Conservation (phyloP, 192 early-diverging fungal genomes). For the Glomus cerebriforme region DNA sequence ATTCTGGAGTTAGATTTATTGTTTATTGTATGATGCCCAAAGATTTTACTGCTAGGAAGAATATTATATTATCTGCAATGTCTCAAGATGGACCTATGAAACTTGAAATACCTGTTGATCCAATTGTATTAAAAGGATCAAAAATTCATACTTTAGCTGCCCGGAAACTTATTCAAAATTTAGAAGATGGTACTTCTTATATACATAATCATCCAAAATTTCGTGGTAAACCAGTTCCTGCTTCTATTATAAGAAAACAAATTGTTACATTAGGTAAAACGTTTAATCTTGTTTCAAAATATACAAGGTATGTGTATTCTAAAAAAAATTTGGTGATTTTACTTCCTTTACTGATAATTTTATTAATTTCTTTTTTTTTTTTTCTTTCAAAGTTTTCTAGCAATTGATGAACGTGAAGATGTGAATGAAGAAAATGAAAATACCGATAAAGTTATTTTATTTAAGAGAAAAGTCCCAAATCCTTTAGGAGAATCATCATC, state of each 20-base stretch:
- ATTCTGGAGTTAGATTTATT: constrained; percentile 2
- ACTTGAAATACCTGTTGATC: constrained; percentile 19
- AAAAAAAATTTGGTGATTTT: not conserved
- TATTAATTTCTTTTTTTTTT: not conserved
- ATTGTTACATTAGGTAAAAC: constrained; percentile 5
- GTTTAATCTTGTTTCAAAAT: not conserved
- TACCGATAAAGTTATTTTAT: not conserved
- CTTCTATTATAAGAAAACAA: not conserved
- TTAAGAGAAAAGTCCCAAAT: not conserved
- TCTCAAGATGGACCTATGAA: constrained; percentile 7
- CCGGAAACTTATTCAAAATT: constrained; percentile 18
- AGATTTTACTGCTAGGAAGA: not conserved
- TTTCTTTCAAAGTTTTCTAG: not conserved
- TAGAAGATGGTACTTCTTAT: constrained; percentile 12
- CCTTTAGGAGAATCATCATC: no score
- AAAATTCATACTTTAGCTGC: constrained; percentile 26
- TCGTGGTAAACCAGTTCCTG: not conserved
- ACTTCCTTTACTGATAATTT: not conserved
- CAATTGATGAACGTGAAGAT: constrained; percentile 12
- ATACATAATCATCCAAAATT: constrained; percentile 10
- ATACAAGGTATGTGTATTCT: not conserved
- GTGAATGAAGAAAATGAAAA: not conserved
- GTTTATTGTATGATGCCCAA: constrained; percentile 14
- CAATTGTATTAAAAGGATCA: constrained; percentile 12
- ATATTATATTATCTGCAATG: not conserved